Evolutionary conservation across 139 green algal genomes (phyloP).

Genomic region (Microglena sp.): DNA sequence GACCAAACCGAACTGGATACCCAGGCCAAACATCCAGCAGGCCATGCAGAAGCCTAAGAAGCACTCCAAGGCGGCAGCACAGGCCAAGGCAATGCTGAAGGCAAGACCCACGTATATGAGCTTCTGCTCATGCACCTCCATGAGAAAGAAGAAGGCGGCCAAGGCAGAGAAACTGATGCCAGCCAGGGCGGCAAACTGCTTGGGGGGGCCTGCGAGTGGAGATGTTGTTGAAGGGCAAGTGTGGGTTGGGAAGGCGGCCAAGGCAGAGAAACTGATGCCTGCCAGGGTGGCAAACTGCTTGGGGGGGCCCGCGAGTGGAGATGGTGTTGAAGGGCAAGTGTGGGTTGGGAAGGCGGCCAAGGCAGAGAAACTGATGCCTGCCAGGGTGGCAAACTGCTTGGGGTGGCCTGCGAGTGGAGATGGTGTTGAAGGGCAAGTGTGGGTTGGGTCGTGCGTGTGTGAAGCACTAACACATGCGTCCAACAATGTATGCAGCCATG

Average conservation of each 20-base stretch:
- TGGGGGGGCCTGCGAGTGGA: conserved; percentile 26
- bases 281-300: conserved; percentile 45
- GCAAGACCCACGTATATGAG: conserved; percentile 19
- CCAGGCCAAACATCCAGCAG: conserved; percentile 35
- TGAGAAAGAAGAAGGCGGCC: conserved; percentile 18
- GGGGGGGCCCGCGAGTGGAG: conserved; percentile 20
- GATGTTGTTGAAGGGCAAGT: background rate
- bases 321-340: background rate
- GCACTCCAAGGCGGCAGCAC: conserved; percentile 21
- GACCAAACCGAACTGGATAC: conserved; percentile 31
- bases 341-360: too few species aligned
- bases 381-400: conserved; percentile 44
- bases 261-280: conserved; percentile 16
- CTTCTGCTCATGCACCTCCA: conserved; percentile 9
- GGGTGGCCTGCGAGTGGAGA: conserved; percentile 20
- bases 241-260: too few species aligned
- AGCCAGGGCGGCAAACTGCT: conserved; percentile 42
- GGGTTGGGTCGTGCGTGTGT: too few species aligned
- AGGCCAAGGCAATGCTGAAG: conserved; percentile 10
- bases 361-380: conserved; percentile 16
- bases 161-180: conserved; percentile 17
- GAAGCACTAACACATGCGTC: too few species aligned
- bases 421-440: background rate
- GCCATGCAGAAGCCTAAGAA: conserved; percentile 41
- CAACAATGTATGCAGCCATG: too few species aligned